Evolutionary conservation across 2,329 filamentous ascomycete species (phyloP), one percentile per base, ranked within the genome.

Genomic region (Fusarium dlaminii): DNA sequence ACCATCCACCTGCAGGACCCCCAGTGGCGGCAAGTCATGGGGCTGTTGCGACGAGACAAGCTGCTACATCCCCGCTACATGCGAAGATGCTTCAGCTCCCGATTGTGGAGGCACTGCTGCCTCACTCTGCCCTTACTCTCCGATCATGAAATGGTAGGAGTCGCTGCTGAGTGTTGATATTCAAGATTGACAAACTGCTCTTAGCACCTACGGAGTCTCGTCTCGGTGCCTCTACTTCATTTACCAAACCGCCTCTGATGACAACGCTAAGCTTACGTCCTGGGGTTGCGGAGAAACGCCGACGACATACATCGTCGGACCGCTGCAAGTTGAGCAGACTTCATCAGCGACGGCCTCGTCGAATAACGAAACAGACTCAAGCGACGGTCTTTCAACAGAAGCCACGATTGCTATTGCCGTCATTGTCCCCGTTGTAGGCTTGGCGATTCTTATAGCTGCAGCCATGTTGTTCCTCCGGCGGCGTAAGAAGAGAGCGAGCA

Each of bases 141-240:
- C 30, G 0, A 36, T 52, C 9, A 52, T 52, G 30, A 52, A 27
- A 52, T 52, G 48, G 48, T 34, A 34, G 12, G n/a, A 27, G 9
- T 27, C 0, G 4, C 20, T 22, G 11, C 0, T 20, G 9, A 52
- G 2, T n/a, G 11, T 11, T 3, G 8, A 12, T 51, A 24, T 14
- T 2, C 12, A 14, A 15, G 6, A 34, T 24, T 52, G 17, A 52
- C n/a, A 5, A 8, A 11, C 30, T 34, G 5, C 22, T 34, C 1
- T 8, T 24, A 52, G 48, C 17, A 34, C 48, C 1, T 52, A 34
- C 9, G n/a, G 48, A 11, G 30, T 13, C 4, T 34, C 48, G 6
- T 51, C 48, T 12, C 48, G 30, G 5, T 51, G 48, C 3, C 17
- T 51, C 5, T 6, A 11, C 48, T 51, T 51, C 1, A 20, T 34